Evolutionary conservation across 306 rosid species (phyloP).

Genomic region (Vigna unguiculata): DNA sequence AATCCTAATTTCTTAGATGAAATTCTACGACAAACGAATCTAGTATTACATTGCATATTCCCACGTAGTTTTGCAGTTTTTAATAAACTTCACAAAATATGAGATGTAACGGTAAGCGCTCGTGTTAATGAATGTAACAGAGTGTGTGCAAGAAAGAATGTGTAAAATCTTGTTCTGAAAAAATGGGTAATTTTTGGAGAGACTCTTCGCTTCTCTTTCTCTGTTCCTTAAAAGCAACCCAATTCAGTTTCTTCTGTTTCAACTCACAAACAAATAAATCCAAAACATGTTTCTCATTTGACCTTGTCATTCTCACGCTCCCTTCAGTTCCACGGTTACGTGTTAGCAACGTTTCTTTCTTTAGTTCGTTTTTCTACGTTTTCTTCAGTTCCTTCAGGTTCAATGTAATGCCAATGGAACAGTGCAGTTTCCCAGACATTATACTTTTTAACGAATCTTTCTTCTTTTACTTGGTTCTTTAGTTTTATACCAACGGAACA

Average conservation of each 20-base stretch:
- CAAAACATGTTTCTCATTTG: not conserved
- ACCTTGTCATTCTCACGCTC: not conserved
- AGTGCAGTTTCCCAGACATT: not conserved
- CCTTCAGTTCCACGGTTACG: not conserved
- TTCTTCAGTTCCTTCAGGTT: not conserved
- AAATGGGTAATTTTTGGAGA: not conserved
- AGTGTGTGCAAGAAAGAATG: too few species aligned
- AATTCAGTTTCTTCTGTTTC: not conserved
- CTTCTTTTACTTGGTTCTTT: not conserved
- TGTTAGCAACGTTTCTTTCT: conserved; percentile 11
- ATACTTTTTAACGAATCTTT: too few species aligned
- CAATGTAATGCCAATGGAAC: not conserved
- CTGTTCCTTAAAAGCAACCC: not conserved
- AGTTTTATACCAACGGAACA: not conserved
- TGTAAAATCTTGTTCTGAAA: too few species aligned
- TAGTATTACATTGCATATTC: too few species aligned
- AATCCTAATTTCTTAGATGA: too few species aligned
- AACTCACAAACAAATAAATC: not conserved
- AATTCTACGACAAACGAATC: too few species aligned
- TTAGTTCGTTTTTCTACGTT: not conserved
- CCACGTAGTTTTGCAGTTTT: too few species aligned
- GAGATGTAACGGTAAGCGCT: too few species aligned
- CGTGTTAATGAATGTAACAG: too few species aligned
- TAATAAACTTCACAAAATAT: too few species aligned
- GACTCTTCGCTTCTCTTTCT: not conserved